Evolutionary conservation across 257 asterid species (phyloP), one percentile per base, ranked within the genome.

Genomic region (Fraxinus quadrangulata): DNA sequence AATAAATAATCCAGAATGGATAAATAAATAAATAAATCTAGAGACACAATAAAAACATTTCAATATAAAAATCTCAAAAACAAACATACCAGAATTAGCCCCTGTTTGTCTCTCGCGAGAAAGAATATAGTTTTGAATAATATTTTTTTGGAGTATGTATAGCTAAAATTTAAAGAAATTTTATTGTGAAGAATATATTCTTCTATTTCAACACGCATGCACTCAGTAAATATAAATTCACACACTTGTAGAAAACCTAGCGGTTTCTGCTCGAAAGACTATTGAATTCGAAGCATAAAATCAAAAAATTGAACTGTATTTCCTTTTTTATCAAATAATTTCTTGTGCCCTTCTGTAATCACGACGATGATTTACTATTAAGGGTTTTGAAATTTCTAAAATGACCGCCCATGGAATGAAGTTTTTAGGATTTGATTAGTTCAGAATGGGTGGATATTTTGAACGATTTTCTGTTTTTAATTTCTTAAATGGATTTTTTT

Each of bases 401-500:
- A 63, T 26, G 4, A 26, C 26, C 7, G n/a, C 36, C 34, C 67
- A n/a, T 59, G 31, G 67, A 59, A 59, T 21, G 69, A 11, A 26
- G 69, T 63, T 26, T 21, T 59, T n/a, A 21, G 67, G 4, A 21
- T 59, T 21, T 21, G 31, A 59, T 59, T 59, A 21, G 67, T 21
- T 59, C 67, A 21, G 67, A 59, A 59, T 59, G 67, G 67, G 3
- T 59, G 28, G 24, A 59, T 21, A 59, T 59, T 6, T 59, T 56
- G 26, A 56, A n/a, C 24, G 66, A 56, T 56, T 19, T 56, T 54
- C 56, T 17, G 77, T 56, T 19, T 28, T 37, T 71, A 42, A 71
- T n/a, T 40, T 78, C 23, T 11, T 13, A 70, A 54, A 10, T 59
- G 67, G n/a, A 37, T 12, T 70, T 75, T 36, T 70, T 45, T 75